Evolutionary conservation across 2,329 filamentous ascomycete species (phyloP), one percentile per base, ranked within the genome.

Genomic region (Trichoderma gracile): DNA sequence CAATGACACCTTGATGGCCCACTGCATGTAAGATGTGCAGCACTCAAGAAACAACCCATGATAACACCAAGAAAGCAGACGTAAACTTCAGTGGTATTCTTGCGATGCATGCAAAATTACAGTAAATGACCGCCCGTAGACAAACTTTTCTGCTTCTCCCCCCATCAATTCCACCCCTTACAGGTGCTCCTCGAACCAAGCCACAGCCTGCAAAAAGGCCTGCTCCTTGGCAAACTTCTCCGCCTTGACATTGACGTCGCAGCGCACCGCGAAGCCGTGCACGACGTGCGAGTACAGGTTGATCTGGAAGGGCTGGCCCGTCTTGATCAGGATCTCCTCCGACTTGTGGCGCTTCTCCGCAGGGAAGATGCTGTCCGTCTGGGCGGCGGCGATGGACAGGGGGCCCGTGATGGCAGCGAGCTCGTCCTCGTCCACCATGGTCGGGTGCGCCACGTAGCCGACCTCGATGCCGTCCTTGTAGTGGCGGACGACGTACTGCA

Each of bases 201-300:
- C 75, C 58, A 93, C 81, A 42, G 91, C 91, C 81, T 95, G 92
- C 68, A 82, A 72, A 74, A 95, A 95, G 5, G 92, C 91, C 77
- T 89, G 86, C 78, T 96, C 90, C 83, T 92, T 93, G 43, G 90
- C 88, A 71, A 84, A 94, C 74, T 84, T 86, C 72, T 84, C 75
- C 52, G 79, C 68, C 74, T 82, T 82, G 67, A 87, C 82, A 66
- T 71, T 82, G 38, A 83, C 65, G 73, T 95, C 89, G 30, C 81
- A 82, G 63, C 91, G 85, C 2, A 93, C 87, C 9, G 87, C 82
- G 71, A 95, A 96, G 0, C 92, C 92, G 75, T 96, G 92, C 63
- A 78, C 76, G 33, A 91, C 86, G 62, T 86, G 86, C 3, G 85
- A 86, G 80, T 85, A 95, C 9, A 96, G 80, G 75, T 84, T 91